These are phyloP conservation scores for Coemansia sp. DNA, from an alignment of 192 early-diverging fungal species.

Conservation along the genomic window DNA sequence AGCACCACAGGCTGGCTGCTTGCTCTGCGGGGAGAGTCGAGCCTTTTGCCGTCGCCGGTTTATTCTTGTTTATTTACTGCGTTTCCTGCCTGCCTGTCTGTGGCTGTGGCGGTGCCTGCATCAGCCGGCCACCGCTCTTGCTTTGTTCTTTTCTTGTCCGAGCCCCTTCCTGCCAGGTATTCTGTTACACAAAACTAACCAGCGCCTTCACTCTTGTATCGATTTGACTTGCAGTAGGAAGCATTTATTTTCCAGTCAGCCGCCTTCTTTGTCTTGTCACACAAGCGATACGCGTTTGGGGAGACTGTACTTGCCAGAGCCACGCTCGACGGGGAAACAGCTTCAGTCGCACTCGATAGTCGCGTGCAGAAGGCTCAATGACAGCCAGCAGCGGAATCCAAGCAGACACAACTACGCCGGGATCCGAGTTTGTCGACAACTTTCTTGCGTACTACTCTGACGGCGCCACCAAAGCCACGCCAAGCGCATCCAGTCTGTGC, in stretches of 20 bases:
- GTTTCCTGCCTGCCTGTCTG: constrained; percentile 3
- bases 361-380: constrained; percentile 13
- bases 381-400: constrained; percentile 26
- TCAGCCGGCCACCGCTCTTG: not conserved
- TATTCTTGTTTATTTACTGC: constrained; percentile 2
- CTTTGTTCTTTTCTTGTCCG: not conserved
- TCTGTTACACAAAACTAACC: not conserved
- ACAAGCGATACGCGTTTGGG: not conserved
- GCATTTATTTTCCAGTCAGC: not conserved
- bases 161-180: not conserved
- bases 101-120: not conserved
- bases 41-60: not conserved
- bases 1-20: not conserved
- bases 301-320: not conserved
- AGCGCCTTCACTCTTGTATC: not conserved
- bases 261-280: not conserved
- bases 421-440: constrained; percentile 41
- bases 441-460: constrained; percentile 42
- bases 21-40: not conserved
- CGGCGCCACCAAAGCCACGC: constrained; percentile 12
- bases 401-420: constrained; percentile 5
- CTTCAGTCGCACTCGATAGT: not conserved
- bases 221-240: not conserved
- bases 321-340: no score
- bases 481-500: constrained; percentile 11